These are phyloP conservation scores for Russula foetens DNA, from an alignment of 768 basidiomycete genomes.

Conservation along the genomic window DNA sequence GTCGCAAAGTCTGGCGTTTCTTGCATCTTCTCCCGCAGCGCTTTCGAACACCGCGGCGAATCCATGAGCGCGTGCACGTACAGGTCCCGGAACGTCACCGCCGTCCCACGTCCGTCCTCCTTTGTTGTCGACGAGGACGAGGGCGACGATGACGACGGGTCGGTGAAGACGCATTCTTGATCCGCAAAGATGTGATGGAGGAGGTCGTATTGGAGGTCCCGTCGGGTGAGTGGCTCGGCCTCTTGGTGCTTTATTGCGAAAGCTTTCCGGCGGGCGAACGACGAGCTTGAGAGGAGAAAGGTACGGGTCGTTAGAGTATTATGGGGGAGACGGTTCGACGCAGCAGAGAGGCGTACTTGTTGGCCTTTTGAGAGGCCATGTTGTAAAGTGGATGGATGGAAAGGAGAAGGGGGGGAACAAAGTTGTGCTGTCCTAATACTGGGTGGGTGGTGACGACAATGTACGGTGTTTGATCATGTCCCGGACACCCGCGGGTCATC, in stretches of 20 bases:
- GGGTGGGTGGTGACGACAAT: not conserved
- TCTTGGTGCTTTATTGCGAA: conserved; percentile 44
- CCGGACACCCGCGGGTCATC: too few species aligned
- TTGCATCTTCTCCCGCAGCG: conserved; percentile 63
- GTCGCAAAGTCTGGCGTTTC: conserved; percentile 49
- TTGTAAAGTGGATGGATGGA: not conserved
- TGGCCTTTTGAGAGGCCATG: conserved; percentile 20
- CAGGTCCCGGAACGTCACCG: conserved; percentile 40
- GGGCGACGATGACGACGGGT: conserved; percentile 42
- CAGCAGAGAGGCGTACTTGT: conserved; percentile 8
- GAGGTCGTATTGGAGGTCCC: conserved; percentile 57
- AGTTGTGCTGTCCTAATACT: not conserved
- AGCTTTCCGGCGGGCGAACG: conserved; percentile 37
- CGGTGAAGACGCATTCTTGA: conserved; percentile 48
- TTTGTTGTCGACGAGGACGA: conserved; percentile 24
- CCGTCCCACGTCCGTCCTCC: conserved; percentile 17
- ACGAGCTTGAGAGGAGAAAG: conserved; percentile 27
- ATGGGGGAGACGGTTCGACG: not conserved
- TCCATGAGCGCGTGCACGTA: conserved; percentile 41
- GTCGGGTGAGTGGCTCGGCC: conserved; percentile 57
- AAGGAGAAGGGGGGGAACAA: not conserved
- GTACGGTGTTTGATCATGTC: not conserved
- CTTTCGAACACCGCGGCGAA: conserved; percentile 61
- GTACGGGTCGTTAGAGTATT: conserved; percentile 18
- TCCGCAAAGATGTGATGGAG: conserved; percentile 36